These are phyloP conservation scores for Limnanthes douglasii DNA, from an alignment of 345 rosid genomes.

Conservation along the genomic window DNA sequence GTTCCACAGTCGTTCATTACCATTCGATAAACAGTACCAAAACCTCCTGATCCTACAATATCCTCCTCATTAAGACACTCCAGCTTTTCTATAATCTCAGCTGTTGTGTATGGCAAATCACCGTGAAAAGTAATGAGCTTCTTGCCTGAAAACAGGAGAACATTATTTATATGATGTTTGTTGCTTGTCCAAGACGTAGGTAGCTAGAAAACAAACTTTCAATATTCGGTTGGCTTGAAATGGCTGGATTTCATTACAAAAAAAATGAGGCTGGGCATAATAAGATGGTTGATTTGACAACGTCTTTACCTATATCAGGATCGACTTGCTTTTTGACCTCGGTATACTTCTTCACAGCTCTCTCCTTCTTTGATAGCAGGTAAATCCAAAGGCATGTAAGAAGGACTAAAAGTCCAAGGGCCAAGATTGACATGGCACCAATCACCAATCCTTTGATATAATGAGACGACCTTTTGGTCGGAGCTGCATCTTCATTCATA, in stretches of 20 bases:
- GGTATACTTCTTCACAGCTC: conserved; percentile 70
- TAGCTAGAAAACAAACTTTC: no score
- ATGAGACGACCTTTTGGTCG: conserved; percentile 58
- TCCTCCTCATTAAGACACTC: conserved; percentile 92
- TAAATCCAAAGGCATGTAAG: conserved; percentile 64
- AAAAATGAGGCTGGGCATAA: no score
- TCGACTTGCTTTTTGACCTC: conserved; percentile 82
- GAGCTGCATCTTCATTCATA: conserved; percentile 4
- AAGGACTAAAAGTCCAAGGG: conserved; percentile 45
- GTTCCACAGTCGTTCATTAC: conserved; percentile 98
- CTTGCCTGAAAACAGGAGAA: conserved; percentile 11
- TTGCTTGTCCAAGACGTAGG: no score
- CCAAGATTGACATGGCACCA: conserved; percentile 70
- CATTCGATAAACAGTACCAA: conserved; percentile 91
- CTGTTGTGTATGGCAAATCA: conserved; percentile 80
- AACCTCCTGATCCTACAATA: conserved; percentile 96
- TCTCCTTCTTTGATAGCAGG: conserved; percentile 79
- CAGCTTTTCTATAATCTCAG: conserved; percentile 80
- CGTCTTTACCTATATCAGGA: conserved; percentile 30
- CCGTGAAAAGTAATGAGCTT: conserved; percentile 95
- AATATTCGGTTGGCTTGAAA: no score
- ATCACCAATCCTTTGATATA: conserved; percentile 80
- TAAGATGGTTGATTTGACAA: no score
- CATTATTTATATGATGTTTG: no score
- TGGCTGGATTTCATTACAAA: no score